Evolutionary conservation across 73 alveolate genomes (phyloP).

Genomic region (Tetrahymena elliotti): DNA sequence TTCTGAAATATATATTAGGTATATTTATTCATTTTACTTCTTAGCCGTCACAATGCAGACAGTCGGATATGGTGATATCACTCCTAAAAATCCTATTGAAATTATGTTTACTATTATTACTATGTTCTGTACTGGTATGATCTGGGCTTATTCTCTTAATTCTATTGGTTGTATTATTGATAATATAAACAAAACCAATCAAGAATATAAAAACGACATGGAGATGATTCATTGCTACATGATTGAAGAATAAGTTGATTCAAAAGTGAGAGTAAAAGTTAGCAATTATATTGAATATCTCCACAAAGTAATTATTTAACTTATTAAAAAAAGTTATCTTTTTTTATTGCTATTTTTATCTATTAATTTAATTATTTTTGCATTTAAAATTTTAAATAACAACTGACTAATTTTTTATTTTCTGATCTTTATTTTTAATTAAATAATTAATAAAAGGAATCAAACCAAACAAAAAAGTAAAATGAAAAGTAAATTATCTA

Average conservation of each 20-base stretch:
- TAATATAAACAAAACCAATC: constrained; percentile 45
- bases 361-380: too few species aligned
- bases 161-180: constrained; percentile 72
- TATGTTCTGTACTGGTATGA: constrained; percentile 68
- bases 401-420: too few species aligned
- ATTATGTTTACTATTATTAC: constrained; percentile 48
- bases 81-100: constrained; percentile 63
- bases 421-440: too few species aligned
- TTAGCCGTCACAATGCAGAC: constrained; percentile 87
- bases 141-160: constrained; percentile 77
- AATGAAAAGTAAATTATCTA: constrained; percentile 49
- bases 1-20: background rate
- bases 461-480: constrained; percentile 57
- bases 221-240: constrained; percentile 59
- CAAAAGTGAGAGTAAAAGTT: constrained; percentile 58
- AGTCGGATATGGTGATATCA: constrained; percentile 86
- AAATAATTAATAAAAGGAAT: constrained; percentile 34
- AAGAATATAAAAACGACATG: constrained; percentile 64
- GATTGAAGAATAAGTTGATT: constrained; percentile 53
- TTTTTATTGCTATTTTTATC: background rate
- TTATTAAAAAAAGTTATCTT: too few species aligned
- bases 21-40: constrained; percentile 70
- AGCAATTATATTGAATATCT: constrained; percentile 70
- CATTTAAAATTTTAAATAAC: too few species aligned
- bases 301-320: constrained; percentile 26